phyloP scores from a whole-genome alignment of 257 asterid genomes.

The Nicotiana benthamiana region DNA sequence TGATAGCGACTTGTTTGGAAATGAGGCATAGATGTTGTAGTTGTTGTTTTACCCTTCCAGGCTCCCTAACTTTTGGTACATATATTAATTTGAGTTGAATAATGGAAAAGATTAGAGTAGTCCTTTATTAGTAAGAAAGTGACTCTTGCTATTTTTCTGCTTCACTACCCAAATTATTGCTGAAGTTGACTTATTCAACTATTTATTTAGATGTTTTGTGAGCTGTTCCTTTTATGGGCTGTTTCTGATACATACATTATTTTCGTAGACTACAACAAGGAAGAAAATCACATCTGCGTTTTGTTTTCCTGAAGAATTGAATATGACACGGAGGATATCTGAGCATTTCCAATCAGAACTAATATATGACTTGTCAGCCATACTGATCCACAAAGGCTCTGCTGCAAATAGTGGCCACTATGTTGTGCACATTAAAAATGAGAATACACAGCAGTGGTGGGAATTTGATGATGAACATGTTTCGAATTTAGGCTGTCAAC shows the following conservation, averaged over 20 bases:
- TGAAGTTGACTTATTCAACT: slow-evolving; percentile 5
- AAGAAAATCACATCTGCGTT: slow-evolving; percentile 88
- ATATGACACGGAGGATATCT: slow-evolving; percentile 66
- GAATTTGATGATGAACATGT: slow-evolving; percentile 95
- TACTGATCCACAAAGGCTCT: slow-evolving; percentile 94
- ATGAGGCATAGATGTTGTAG: neutral
- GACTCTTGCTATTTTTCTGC: neutral
- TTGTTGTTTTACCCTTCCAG: neutral
- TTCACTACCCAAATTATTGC: neutral
- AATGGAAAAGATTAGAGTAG: neutral
- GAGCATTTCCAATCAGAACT: slow-evolving; percentile 48
- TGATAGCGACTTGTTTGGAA: neutral
- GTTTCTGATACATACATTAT: slow-evolving; percentile 12
- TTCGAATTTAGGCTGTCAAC: slow-evolving; percentile 71
- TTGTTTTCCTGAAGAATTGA: slow-evolving; percentile 70
- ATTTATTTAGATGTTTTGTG: neutral
- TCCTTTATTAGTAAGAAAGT: neutral
- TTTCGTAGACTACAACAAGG: slow-evolving; percentile 83
- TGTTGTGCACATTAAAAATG: slow-evolving; percentile 84
- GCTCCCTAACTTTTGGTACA: neutral
- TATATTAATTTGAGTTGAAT: slow-evolving; percentile 2
- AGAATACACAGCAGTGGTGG: slow-evolving; percentile 88
- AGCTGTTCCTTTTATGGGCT: slow-evolving; percentile 15
- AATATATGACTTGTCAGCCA: slow-evolving; percentile 85
- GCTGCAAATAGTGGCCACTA: slow-evolving; percentile 97